These are phyloP conservation scores for Aspergillus sergii DNA, from an alignment of 2,329 filamentous ascomycete genomes.

Conservation along the genomic window DNA sequence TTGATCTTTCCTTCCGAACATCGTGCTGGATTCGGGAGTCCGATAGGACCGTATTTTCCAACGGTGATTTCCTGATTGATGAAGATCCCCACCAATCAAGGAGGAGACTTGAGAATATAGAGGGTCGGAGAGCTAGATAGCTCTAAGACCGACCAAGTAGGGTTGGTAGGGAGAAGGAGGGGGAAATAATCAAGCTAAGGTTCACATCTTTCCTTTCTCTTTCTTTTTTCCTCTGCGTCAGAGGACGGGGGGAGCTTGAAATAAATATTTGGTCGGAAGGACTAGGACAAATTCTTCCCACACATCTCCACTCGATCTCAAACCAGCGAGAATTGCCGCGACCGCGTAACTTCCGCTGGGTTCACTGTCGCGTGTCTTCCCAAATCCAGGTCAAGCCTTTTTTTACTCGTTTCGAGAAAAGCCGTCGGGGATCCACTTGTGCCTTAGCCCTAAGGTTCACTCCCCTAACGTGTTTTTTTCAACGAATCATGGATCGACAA, in stretches of 20 bases:
- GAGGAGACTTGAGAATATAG: constrained; percentile 12
- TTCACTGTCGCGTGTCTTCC: constrained; percentile 12
- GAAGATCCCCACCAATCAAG: constrained; percentile 17
- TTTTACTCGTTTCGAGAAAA: constrained; percentile 16
- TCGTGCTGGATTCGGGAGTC: constrained; percentile 18
- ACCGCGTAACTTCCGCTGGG: constrained; percentile 6
- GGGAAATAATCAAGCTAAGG: constrained; percentile 9
- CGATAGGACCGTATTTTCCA: constrained; percentile 15
- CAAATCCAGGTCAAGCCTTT: constrained; percentile 5
- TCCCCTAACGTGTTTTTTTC: not conserved
- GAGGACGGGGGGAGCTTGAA: constrained; percentile 9
- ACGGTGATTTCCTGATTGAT: constrained; percentile 4
- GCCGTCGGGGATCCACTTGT: not conserved
- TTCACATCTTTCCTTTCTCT: constrained; percentile 26
- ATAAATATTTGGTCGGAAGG: constrained; percentile 11
- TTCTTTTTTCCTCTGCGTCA: constrained; percentile 20
- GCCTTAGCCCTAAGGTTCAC: not conserved
- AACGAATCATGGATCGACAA: constrained; percentile 5
- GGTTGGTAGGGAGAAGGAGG: constrained; percentile 10
- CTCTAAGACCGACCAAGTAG: constrained; percentile 22
- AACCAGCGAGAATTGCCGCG: constrained; percentile 14
- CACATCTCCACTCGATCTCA: constrained; percentile 16
- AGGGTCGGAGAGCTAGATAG: constrained; percentile 23
- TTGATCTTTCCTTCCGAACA: constrained; percentile 23
- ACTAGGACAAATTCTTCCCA: constrained; percentile 13